Evolutionary conservation across 2,329 filamentous ascomycete species (phyloP).

Genomic region (Paraphaeosphaeria minitans): DNA sequence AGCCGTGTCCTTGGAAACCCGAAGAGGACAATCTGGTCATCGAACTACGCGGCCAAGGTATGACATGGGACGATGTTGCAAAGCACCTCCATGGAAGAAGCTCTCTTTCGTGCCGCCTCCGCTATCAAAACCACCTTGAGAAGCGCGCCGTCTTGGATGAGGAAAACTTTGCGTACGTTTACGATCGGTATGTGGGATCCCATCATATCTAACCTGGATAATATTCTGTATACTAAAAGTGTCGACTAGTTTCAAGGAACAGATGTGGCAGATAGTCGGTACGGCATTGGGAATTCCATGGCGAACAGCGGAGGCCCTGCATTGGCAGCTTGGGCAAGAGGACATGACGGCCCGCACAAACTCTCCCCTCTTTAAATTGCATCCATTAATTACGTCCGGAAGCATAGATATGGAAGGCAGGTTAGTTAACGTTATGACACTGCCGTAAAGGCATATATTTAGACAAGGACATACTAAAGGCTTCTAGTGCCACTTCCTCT

Average conservation of each 20-base stretch:
- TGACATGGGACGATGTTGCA: conserved; percentile 99
- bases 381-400: no score
- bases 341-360: conserved; percentile 94
- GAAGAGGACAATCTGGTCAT: conserved; percentile 93
- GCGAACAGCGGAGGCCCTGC: conserved; percentile 95
- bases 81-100: conserved; percentile 87
- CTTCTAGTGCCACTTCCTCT: no score
- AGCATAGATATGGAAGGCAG: no score
- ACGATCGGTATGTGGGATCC: conserved; percentile 73
- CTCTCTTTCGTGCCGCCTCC: conserved; percentile 89
- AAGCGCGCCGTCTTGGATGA: conserved; percentile 93
- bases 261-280: conserved; percentile 96
- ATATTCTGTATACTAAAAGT: conserved; percentile 28
- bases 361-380: no score
- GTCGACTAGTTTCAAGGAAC: conserved; percentile 79
- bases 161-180: conserved; percentile 87
- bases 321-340: conserved; percentile 91
- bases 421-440: no score
- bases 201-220: conserved; percentile 9
- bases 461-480: no score
- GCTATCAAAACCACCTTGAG: conserved; percentile 97
- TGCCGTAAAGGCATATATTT: no score
- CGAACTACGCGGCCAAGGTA: conserved; percentile 82
- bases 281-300: conserved; percentile 95
- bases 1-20: conserved; percentile 90